Evolutionary conservation across 768 basidiomycete genomes (phyloP), one percentile per base, ranked within the genome.

Genomic region (Neoboletus brunneissimus): DNA sequence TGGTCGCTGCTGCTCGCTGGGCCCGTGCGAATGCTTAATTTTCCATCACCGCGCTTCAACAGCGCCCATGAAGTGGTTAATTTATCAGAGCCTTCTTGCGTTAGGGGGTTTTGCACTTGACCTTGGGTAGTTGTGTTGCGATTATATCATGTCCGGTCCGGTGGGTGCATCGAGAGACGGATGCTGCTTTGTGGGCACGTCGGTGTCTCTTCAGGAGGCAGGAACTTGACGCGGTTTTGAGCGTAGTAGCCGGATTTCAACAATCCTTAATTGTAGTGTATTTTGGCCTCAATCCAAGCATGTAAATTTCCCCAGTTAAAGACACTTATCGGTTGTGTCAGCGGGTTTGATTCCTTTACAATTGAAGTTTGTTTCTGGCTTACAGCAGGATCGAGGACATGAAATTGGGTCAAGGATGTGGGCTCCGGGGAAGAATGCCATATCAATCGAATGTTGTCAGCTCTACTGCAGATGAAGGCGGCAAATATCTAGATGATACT

Each of bases 1-100:
- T 98, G 59, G 94, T 97, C 63, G 81, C 83, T 60, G 95, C 86
- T 73, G 96, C 96, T 67, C 86, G 89, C 73, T 95, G 91, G 93
- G 94, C 94, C 66, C 91, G 96, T 70, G 72, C 82, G 74, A 84
- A 80, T 77, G 83, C 84, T 73, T 95, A 79, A 88, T 70, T 69
- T 60, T 67, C 64, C 65, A 63, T 64, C 71, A 66, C 75, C 76
- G 79, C 87, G 91, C 91, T 93, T 92, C 90, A 93, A 92, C 90
- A 92, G 90, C 91, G 85, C 80, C 83, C 83, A 78, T 76, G 77
- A 79, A 77, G 74, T 75, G 81, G 84, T 83, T 82, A 81, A 81
- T 72, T 82, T 81, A 81, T 75, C 73, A 62, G 68, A 59, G 66
- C 58, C 60, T 66, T 69, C 60, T 62, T 58, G 51, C 37, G 35